Conservation (phyloP, 1,139 yeast genomes). For the Suhomyces coccinellae region DNA sequence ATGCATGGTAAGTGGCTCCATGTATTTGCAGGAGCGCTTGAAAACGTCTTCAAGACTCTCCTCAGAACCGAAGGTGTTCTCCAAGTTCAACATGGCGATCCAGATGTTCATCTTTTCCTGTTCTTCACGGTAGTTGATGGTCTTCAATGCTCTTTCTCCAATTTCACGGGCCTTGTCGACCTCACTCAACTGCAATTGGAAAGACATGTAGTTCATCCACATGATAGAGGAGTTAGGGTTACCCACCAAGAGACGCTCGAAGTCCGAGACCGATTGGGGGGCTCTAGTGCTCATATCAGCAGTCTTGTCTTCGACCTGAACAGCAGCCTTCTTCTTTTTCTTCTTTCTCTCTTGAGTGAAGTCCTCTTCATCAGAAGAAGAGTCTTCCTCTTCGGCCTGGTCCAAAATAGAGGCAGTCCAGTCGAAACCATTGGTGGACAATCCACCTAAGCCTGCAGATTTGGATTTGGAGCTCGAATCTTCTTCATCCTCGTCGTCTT, state of each 20-base stretch:
- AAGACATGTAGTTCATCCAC: constrained; percentile 99
- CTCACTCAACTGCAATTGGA: constrained; percentile 92
- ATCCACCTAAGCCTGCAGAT: constrained; percentile 25
- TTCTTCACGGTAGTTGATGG: constrained; percentile 89
- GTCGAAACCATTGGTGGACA: constrained; percentile 82
- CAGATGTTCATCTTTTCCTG: constrained; percentile 91
- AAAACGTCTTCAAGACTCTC: constrained; percentile 80
- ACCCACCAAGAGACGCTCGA: constrained; percentile 86
- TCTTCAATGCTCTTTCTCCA: constrained; percentile 88
- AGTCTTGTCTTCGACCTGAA: constrained; percentile 72
- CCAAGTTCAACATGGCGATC: constrained; percentile 94
- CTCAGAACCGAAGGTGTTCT: constrained; percentile 85
- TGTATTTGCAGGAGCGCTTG: constrained; percentile 82
- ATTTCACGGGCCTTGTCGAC: constrained; percentile 91
- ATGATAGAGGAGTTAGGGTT: constrained; percentile 90
- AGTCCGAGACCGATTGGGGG: constrained; percentile 89
- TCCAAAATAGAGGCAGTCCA: constrained; percentile 92
- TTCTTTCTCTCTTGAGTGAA: constrained; percentile 48
- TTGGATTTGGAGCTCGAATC: constrained; percentile 15
- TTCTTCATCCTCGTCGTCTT: constrained; percentile 6
- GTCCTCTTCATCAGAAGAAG: constrained; percentile 58
- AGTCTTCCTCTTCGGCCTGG: constrained; percentile 62
- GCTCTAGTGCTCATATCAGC: constrained; percentile 80
- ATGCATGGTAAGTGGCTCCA: constrained; percentile 84
- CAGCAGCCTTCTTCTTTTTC: constrained; percentile 45